Evolutionary conservation across 495 filamentous ascomycete species (phyloP).

Genomic region (Apodospora peruviana): DNA sequence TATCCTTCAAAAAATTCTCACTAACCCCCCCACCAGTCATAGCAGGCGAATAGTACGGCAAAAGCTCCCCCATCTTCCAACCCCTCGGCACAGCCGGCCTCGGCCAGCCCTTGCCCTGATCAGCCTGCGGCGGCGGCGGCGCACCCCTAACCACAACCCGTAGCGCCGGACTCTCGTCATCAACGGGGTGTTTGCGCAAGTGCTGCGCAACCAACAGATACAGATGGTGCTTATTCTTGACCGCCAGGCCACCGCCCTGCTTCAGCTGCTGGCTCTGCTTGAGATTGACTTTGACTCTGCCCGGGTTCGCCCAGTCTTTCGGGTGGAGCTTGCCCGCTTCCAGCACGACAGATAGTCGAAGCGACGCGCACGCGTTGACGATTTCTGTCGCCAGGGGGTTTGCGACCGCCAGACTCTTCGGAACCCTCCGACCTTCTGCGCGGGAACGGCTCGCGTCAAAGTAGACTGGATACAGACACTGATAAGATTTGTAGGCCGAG

Average conservation of each 20-base stretch:
- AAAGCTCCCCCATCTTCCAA: constrained; percentile 80
- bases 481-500: constrained; percentile 64
- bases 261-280: constrained; percentile 41
- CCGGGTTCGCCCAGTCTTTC: constrained; percentile 96
- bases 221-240: constrained; percentile 90
- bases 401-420: constrained; percentile 60
- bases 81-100: constrained; percentile 76
- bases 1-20: constrained; percentile 94
- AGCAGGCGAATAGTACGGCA: constrained; percentile 83
- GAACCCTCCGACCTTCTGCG: constrained; percentile 73
- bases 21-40: constrained; percentile 91
- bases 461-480: constrained; percentile 92
- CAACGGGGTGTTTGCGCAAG: constrained; percentile 66
- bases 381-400: constrained; percentile 90
- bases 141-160: constrained; percentile 60
- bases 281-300: constrained; percentile 73
- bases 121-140: constrained; percentile 29
- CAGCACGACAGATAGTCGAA: constrained; percentile 72
- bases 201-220: constrained; percentile 71
- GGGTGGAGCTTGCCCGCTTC: constrained; percentile 91
- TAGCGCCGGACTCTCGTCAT: constrained; percentile 61
- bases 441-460: constrained; percentile 76
- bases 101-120: constrained; percentile 57
- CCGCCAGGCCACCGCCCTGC: constrained; percentile 14
- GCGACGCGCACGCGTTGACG: constrained; percentile 68